A percentile compares a stretch with the other conserved stretches of the same genome.
phyloP scores from a whole-genome alignment of 352 stramenopile genomes.

The Phytophthora fragariae region DNA sequence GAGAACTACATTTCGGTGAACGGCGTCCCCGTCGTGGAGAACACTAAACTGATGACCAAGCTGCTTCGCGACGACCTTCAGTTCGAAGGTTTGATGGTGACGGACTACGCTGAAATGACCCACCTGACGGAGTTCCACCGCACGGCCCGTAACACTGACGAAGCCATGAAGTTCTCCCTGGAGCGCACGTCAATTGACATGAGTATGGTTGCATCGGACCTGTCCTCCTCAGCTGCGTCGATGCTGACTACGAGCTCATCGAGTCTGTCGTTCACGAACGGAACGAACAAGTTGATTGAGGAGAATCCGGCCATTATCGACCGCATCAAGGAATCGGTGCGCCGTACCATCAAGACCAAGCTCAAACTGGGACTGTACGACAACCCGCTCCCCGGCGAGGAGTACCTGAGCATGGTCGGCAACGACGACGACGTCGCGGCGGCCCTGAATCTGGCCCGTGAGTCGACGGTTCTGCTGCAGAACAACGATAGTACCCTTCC shows the following conservation, averaged over 20 bases:
- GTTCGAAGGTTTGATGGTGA: background rate
- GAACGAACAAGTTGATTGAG: background rate
- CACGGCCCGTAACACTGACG: background rate
- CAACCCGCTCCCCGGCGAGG: background rate
- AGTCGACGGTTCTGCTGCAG: background rate
- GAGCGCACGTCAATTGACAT: constrained; percentile 1
- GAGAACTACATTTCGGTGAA: constrained; percentile 2
- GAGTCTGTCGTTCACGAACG: background rate
- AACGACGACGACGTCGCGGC: background rate
- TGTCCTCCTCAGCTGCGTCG: background rate
- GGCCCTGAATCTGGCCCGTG: background rate
- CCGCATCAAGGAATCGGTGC: background rate
- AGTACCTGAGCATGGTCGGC: background rate
- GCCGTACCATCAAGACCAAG: background rate
- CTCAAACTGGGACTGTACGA: background rate
- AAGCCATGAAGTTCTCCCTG: background rate
- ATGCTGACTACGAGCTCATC: background rate
- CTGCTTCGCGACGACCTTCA: background rate
- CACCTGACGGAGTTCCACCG: background rate
- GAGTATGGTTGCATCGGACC: background rate
- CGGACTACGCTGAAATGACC: background rate
- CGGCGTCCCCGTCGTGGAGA: background rate
- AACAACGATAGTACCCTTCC: constrained; percentile 3
- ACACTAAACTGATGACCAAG: background rate
- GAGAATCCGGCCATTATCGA: background rate